phyloP scores from a whole-genome alignment of 2,329 filamentous ascomycete species.

The Xylariaceae sp. region DNA sequence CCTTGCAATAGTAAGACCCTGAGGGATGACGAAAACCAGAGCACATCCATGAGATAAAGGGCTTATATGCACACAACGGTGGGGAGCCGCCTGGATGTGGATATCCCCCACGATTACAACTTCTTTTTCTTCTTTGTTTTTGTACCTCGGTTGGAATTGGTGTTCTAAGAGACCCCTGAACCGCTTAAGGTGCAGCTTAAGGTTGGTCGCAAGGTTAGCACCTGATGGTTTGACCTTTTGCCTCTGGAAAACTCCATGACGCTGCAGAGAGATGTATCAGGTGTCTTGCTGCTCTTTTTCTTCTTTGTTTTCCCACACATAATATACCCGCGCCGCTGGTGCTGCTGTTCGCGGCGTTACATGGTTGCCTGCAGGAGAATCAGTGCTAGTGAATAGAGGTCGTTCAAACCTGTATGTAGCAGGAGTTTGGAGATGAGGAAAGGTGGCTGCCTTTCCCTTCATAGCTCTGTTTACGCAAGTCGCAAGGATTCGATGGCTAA shows the following conservation, averaged over 20 bases:
- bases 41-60: neutral
- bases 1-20: neutral
- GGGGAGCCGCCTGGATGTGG: neutral
- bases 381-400: conserved; percentile 1
- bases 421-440: conserved; percentile 2
- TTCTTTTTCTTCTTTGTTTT: neutral
- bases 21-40: neutral
- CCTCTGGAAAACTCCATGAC: conserved; percentile 9
- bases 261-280: conserved; percentile 5
- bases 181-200: neutral
- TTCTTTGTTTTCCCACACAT: conserved; percentile 19
- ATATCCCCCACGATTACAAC: neutral
- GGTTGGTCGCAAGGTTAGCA: neutral
- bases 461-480: conserved; percentile 4
- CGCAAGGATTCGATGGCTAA: conserved; percentile 6
- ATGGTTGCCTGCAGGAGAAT: conserved; percentile 12
- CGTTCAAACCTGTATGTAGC: conserved; percentile 3
- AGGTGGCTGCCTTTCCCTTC: conserved; percentile 1
- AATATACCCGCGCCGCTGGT: conserved; percentile 30
- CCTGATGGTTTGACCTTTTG: conserved; percentile 9
- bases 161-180: conserved; percentile 1
- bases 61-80: neutral
- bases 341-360: conserved; percentile 14
- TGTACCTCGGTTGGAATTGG: neutral
- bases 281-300: conserved; percentile 7